phyloP scores from a whole-genome alignment of 1,139 yeast species.

The Lodderomyces margitis region DNA sequence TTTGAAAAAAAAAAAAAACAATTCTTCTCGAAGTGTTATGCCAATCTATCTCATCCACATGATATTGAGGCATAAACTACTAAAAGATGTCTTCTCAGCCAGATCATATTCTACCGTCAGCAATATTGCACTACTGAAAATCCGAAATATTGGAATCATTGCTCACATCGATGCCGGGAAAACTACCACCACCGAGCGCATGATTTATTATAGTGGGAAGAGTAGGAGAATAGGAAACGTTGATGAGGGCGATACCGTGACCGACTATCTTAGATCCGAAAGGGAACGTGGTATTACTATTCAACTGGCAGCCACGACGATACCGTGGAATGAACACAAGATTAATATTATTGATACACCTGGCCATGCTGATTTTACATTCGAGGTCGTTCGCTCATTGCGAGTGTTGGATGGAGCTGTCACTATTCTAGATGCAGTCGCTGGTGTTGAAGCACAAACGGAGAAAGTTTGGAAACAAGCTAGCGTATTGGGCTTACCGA shows the following conservation, averaged over 20 bases:
- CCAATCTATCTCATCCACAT: not conserved
- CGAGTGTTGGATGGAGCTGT: slow-evolving; percentile 93
- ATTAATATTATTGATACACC: slow-evolving; percentile 95
- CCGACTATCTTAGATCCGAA: slow-evolving; percentile 89
- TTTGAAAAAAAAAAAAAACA: slow-evolving; percentile 3
- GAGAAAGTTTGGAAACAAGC: slow-evolving; percentile 97
- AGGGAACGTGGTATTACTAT: slow-evolving; percentile 93
- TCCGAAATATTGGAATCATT: slow-evolving; percentile 75
- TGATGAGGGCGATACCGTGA: slow-evolving; percentile 95
- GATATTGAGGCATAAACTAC: not conserved
- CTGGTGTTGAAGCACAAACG: slow-evolving; percentile 98
- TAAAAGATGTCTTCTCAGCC: not conserved
- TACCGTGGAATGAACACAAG: slow-evolving; percentile 76
- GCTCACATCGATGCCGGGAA: slow-evolving; percentile 93
- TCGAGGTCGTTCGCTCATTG: slow-evolving; percentile 87
- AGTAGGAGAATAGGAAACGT: slow-evolving; percentile 86
- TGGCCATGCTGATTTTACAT: slow-evolving; percentile 97
- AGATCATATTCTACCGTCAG: slow-evolving; percentile 11
- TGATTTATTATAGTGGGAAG: slow-evolving; percentile 84
- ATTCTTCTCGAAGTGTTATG: too few species aligned
- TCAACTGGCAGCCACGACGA: slow-evolving; percentile 92
- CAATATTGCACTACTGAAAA: slow-evolving; percentile 18
- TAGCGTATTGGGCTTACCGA: slow-evolving; percentile 61
- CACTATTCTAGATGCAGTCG: slow-evolving; percentile 89
- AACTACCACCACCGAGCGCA: slow-evolving; percentile 86